Conservation (phyloP, 192 early-diverging fungal genomes). For the Backusella tuberculispora region DNA sequence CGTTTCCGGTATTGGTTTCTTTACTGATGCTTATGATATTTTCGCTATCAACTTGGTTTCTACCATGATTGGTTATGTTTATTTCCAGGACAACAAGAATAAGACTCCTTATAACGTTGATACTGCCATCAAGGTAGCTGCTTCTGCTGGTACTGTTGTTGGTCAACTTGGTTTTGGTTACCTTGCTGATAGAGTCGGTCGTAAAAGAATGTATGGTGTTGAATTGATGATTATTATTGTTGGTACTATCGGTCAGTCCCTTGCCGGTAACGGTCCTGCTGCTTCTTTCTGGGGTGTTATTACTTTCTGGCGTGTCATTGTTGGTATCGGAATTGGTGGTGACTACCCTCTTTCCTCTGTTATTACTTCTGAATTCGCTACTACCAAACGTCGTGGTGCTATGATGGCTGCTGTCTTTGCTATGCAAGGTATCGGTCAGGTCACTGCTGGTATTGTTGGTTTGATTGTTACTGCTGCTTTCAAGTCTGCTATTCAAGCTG, state of each 20-base stretch:
- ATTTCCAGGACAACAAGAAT: conserved; percentile 47
- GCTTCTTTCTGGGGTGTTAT: conserved; percentile 67
- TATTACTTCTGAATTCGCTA: conserved; percentile 94
- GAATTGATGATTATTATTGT: conserved; percentile 93
- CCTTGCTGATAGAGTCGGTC: conserved; percentile 87
- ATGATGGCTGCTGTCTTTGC: conserved; percentile 92
- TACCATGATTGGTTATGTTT: conserved; percentile 79
- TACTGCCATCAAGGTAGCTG: conserved; percentile 84
- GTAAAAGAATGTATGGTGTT: conserved; percentile 89
- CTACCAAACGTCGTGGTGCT: conserved; percentile 80
- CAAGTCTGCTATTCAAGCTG: conserved; percentile 65
- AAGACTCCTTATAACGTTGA: conserved; percentile 73
- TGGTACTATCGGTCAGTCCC: conserved; percentile 79
- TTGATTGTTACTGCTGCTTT: conserved; percentile 75
- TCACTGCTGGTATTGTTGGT: conserved; percentile 78
- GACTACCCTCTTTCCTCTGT: conserved; percentile 96
- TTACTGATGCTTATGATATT: conserved; percentile 94
- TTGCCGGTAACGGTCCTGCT: conserved; percentile 74
- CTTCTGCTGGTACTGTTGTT: conserved; percentile 87
- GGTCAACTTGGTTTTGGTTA: conserved; percentile 88
- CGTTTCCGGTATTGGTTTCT: conserved; percentile 81
- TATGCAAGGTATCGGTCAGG: conserved; percentile 92
- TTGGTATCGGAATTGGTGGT: conserved; percentile 94
- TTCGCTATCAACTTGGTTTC: conserved; percentile 91
- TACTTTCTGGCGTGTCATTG: conserved; percentile 87